Evolutionary conservation across 140 eudicot species (phyloP).

Genomic region (Ambrosia hybrid): DNA sequence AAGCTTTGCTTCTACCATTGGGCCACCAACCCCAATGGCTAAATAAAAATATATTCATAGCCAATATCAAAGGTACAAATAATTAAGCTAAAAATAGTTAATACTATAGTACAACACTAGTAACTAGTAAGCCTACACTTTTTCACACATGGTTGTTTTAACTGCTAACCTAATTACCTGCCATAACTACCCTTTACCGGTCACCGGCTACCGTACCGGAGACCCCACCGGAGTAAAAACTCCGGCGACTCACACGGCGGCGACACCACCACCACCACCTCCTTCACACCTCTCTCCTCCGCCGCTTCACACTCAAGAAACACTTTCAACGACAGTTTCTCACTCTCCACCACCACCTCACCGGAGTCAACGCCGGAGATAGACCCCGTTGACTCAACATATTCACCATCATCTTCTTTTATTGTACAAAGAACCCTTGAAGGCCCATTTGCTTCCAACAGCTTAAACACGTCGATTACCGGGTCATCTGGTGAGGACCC

Average conservation of each 20-base stretch:
- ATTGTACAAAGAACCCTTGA: slow-evolving; percentile 63
- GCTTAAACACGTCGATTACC: slow-evolving; percentile 48
- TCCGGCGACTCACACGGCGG: slow-evolving; percentile 71
- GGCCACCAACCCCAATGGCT: too few relatives aligned
- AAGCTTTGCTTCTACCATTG: too few relatives aligned
- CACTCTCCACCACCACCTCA: neutral
- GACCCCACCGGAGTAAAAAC: slow-evolving; percentile 63
- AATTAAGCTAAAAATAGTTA: too few relatives aligned
- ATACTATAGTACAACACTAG: too few relatives aligned
- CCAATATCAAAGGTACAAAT: too few relatives aligned
- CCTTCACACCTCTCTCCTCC: slow-evolving; percentile 17
- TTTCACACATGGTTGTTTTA: too few relatives aligned
- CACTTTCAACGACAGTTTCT: slow-evolving; percentile 37
- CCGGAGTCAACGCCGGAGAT: slow-evolving; percentile 2
- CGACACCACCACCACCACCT: slow-evolving; percentile 41
- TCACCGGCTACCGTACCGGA: slow-evolving; percentile 32
- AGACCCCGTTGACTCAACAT: slow-evolving; percentile 26
- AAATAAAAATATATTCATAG: too few relatives aligned
- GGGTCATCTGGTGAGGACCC: slow-evolving; percentile 17
- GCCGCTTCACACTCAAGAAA: slow-evolving; percentile 33
- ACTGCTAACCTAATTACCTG: slow-evolving; percentile 8
- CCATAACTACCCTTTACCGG: slow-evolving; percentile 23
- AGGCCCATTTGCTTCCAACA: slow-evolving; percentile 48
- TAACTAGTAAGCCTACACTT: too few relatives aligned
- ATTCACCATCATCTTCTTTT: slow-evolving; percentile 68